Evolutionary conservation across 306 rosid genomes (phyloP).

Genomic region (Vigna radiata): DNA sequence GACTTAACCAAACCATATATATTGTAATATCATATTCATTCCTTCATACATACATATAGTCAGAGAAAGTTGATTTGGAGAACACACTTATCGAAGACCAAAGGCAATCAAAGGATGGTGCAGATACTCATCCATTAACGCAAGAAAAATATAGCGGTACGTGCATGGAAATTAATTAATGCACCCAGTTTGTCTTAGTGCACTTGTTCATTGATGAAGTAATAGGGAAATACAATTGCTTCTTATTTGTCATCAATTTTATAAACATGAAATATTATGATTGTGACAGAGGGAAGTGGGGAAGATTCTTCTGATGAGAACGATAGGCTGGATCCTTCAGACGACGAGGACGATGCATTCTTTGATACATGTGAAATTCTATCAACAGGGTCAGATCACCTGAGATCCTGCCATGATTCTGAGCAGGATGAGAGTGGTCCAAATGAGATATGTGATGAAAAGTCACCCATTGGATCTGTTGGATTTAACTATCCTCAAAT

Average conservation of each 20-base stretch:
- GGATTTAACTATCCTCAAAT: conserved; percentile 66
- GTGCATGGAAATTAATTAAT: neutral
- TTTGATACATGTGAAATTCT: conserved; percentile 80
- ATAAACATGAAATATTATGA: neutral
- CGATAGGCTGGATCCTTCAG: conserved; percentile 75
- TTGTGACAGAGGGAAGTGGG: conserved; percentile 74
- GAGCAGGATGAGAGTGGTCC: conserved; percentile 56
- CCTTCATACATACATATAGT: conserved; percentile 42
- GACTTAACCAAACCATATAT: neutral
- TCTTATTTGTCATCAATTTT: neutral
- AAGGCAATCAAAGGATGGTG: conserved; percentile 58
- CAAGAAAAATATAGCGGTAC: conserved; percentile 76
- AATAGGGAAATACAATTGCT: too few relatives aligned
- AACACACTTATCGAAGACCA: conserved; percentile 86
- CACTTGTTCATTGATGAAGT: too few relatives aligned
- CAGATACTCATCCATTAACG: conserved; percentile 52
- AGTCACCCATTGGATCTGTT: conserved; percentile 55
- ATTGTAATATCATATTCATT: too few relatives aligned
- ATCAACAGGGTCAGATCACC: conserved; percentile 54
- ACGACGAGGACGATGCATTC: conserved; percentile 78
- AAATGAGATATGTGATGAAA: conserved; percentile 53
- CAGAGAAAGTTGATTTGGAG: conserved; percentile 97
- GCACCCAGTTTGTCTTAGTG: too few relatives aligned
- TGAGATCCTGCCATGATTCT: conserved; percentile 58
- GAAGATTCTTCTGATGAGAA: conserved; percentile 80